Evolutionary conservation across 2,329 filamentous ascomycete genomes (phyloP), one percentile per base, ranked within the genome.

Genomic region (Fusarium oxysporum): DNA sequence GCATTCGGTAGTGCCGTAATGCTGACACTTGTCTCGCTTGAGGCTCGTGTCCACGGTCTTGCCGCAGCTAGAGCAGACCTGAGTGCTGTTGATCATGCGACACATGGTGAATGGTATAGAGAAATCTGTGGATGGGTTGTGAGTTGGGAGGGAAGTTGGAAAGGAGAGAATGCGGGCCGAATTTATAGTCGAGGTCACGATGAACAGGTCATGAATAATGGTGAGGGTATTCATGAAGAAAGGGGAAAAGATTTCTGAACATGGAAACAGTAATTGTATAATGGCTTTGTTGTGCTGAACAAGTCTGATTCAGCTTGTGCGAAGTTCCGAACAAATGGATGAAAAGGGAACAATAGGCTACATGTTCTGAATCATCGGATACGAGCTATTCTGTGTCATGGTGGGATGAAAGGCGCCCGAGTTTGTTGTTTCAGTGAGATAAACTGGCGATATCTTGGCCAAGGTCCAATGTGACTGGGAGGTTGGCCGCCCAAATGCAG

Each of bases 101-200:
- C 41, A 58, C 41, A 37, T 58, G 8, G 8, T 19, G 41, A 23
- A 16, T 30, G 13, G 16, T 30, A 14, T 28, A 48, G 19, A 6
- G 7, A 13, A 28, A 9, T 3, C 1, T n/a, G 4, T 17, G 6
- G 13, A 9, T 21, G 5, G n/a, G 4, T 4, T 55, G 6, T 25
- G 21, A 12, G 23, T n/a, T 43, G 6, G 2, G 6, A 2, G 13
- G 28, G 6, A 35, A 21, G n/a, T 11, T 48, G 40, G 32, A 14
- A 23, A 6, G 19, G 12, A 44, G 8, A 17, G 16, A 19, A 19
- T 1, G 12, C 0, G 2, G 14, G 9, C 0, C 1, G 6, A 5
- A 37, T 35, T 50, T 37, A 57, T 57, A 50, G 19, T n/a, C 9
- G 10, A 28, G 17, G 13, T n/a, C n/a, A 28, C 12, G 37, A 25